Percentiles rank a stretch among this genome's conserved stretches.
Conservation (phyloP, 1,284 basidiomycete genomes). For the Pseudozyma sp. region DNA sequence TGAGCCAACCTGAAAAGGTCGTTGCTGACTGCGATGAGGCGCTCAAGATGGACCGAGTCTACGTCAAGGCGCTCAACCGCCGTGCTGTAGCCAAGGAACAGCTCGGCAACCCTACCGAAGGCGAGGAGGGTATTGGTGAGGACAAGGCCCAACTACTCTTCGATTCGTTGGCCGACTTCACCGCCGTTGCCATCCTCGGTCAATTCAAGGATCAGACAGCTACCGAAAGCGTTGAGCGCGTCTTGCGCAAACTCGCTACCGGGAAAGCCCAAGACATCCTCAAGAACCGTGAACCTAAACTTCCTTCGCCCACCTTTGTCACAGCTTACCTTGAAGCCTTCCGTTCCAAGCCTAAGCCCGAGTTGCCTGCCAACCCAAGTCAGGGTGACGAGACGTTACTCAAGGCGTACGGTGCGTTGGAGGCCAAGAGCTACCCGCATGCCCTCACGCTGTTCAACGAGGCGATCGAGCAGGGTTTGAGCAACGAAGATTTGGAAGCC, state of each 20-base stretch:
- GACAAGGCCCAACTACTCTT: constrained; percentile 54
- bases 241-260: constrained; percentile 84
- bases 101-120: constrained; percentile 79
- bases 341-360: constrained; percentile 81
- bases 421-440: constrained; percentile 87
- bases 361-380: constrained; percentile 80
- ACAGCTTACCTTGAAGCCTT: constrained; percentile 97
- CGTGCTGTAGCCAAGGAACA: constrained; percentile 87
- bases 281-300: constrained; percentile 80
- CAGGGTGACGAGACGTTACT: constrained; percentile 86
- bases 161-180: constrained; percentile 77
- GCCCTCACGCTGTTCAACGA: constrained; percentile 85
- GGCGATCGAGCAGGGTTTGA: constrained; percentile 87
- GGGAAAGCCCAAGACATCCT: constrained; percentile 81
- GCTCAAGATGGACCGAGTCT: constrained; percentile 83
- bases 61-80: constrained; percentile 95
- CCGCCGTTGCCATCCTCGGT: constrained; percentile 92
- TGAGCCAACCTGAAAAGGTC: constrained; percentile 83
- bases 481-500: constrained; percentile 78
- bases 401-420: constrained; percentile 84
- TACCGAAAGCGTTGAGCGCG: constrained; percentile 86
- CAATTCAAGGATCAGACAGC: constrained; percentile 87
- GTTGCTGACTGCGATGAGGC: constrained; percentile 92
- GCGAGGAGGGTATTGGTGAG: constrained; percentile 70
- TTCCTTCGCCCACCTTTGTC: constrained; percentile 93